phyloP scores from a whole-genome alignment of 1,284 basidiomycete genomes.

The Microbotryomycetes sp. region DNA sequence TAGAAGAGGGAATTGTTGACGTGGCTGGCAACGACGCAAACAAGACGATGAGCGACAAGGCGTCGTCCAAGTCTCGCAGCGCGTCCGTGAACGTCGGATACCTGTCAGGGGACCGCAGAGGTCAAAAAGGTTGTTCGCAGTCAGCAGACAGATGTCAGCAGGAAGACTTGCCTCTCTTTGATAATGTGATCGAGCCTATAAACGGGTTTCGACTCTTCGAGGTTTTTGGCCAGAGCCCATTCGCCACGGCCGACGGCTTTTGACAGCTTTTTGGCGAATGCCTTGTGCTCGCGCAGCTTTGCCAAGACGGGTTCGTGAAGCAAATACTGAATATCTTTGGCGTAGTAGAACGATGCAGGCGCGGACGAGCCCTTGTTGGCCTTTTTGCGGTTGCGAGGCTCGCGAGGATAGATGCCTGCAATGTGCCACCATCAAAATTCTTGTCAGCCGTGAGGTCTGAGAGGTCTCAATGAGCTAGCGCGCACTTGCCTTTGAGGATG shows the following conservation, averaged over 20 bases:
- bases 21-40: constrained; percentile 81
- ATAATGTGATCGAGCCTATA: constrained; percentile 81
- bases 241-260: constrained; percentile 87
- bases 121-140: background rate
- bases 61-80: constrained; percentile 93
- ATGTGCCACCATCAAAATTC: background rate
- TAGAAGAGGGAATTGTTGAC: constrained; percentile 62
- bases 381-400: constrained; percentile 83
- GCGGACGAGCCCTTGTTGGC: constrained; percentile 98
- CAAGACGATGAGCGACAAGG: constrained; percentile 87
- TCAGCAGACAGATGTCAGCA: background rate
- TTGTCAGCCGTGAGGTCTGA: constrained; percentile 7
- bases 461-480: background rate
- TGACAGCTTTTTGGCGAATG: constrained; percentile 95
- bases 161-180: constrained; percentile 70
- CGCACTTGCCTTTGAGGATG: constrained; percentile 80
- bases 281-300: constrained; percentile 94
- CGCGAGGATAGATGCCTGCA: constrained; percentile 91
- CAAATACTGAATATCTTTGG: constrained; percentile 96
- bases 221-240: constrained; percentile 88
- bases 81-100: constrained; percentile 98
- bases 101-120: constrained; percentile 44
- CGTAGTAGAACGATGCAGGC: constrained; percentile 88
- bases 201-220: constrained; percentile 82
- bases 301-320: constrained; percentile 94